Base-by-base conservation (phyloP, 2,329 filamentous ascomycete genomes). In the Phyllosticta citriasiana region DNA sequence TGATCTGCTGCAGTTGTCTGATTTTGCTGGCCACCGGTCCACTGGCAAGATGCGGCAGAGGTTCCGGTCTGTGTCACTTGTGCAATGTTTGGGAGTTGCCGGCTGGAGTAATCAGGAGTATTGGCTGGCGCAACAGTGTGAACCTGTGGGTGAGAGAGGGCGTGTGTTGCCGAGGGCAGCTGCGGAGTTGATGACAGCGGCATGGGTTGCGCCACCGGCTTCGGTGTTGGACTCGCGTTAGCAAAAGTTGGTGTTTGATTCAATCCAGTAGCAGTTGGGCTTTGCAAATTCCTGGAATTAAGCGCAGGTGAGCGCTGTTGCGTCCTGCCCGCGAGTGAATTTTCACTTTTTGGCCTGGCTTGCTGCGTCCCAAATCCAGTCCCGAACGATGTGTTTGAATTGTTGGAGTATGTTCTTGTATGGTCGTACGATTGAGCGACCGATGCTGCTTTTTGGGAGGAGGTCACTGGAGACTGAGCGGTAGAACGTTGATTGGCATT, bases 71-170 rank as follows among this genome's bases (percentile, higher is more conserved):
- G 25, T n/a, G 55, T 24, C 5, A 57, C 16, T 22, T 64, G 57
- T n/a, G 61, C 53, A 19, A 64, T 51, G 22, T 52, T 50, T 4
- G 60, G 63, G 30, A 57, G 16, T 8, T 53, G 27, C 22, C 62
- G 57, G 22, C 47, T 53, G 30, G 40, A 12, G 14, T 61, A 19
- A 57, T 61, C 40, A 6, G 50, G 2, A 50, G 47, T n/a, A 3
- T 33, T 55, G 5, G 40, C n/a, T n/a, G 40, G 40, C 40, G 40
- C 40, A 47, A 47, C 14, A 47, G 40, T 16, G n/a, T 47, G 40
- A n/a, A 6, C 14, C n/a, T 47, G 40, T n/a, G 4, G 40, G 3
- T 47, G 40, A 47, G 40, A n/a, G 5, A n/a, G 3, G 14, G 40
- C 40, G 40, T 47, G n/a, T 16, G 40, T 47, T 2, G 54, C 10